Evolutionary conservation across 1,139 yeast species (phyloP).

Genomic region (Pichia sp.): DNA sequence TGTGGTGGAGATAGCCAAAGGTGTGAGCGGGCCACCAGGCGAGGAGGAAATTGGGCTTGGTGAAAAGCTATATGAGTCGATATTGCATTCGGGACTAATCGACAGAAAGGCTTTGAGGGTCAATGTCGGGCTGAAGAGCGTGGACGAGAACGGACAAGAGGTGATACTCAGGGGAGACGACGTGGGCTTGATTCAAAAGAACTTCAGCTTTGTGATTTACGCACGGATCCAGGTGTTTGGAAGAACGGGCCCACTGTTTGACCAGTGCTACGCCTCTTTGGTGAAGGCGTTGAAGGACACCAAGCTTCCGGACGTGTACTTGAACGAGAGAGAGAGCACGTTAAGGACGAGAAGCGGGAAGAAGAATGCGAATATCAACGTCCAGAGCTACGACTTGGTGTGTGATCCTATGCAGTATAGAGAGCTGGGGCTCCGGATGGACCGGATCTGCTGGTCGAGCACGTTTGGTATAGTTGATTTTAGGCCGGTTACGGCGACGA

Average conservation of each 20-base stretch:
- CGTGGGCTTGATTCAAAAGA: conserved; percentile 35
- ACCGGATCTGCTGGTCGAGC: conserved; percentile 46
- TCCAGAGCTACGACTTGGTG: conserved; percentile 33
- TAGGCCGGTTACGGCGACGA: conserved; percentile 13
- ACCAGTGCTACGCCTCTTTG: conserved; percentile 68
- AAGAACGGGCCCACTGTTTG: conserved; percentile 77
- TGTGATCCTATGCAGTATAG: conserved; percentile 39
- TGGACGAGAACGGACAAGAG: conserved; percentile 28
- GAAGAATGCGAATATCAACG: conserved; percentile 18
- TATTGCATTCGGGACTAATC: conserved; percentile 53
- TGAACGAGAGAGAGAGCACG: conserved; percentile 53
- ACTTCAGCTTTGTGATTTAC: conserved; percentile 60
- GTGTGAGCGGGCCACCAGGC: conserved; percentile 70
- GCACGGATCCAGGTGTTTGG: conserved; percentile 78
- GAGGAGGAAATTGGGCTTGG: conserved; percentile 85
- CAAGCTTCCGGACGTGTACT: conserved; percentile 61
- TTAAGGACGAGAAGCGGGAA: conserved; percentile 36
- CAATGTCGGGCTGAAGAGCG: conserved; percentile 49
- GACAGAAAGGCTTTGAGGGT: conserved; percentile 44
- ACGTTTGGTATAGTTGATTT: conserved; percentile 49
- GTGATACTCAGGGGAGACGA: conserved; percentile 41
- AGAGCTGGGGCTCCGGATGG: conserved; percentile 37
- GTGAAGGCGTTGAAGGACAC: conserved; percentile 59
- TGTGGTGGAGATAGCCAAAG: conserved; percentile 75
- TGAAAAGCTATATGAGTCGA: conserved; percentile 58